Base-by-base conservation (phyloP, 1,284 basidiomycete genomes). In the Gymnopus androsaceus region DNA sequence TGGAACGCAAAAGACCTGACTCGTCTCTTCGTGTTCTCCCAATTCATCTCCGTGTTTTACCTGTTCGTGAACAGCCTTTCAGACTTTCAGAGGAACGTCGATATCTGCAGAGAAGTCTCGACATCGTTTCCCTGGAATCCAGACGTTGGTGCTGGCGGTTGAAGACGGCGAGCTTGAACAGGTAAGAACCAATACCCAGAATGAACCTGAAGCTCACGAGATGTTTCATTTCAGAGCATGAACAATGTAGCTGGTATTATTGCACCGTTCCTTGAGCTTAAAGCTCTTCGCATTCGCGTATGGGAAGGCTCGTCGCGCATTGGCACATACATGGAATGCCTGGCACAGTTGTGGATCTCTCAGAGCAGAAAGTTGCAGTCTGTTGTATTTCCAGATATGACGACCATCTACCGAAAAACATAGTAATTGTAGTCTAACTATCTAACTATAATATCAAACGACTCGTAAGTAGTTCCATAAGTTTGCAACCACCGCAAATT, bases 331-430 rank as follows among this genome's bases (percentile, higher is more conserved):
- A n/a, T 25, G 17, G 11, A 15, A 12, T 33, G 36, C 8, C 33
- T 36, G 17, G 46, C 33, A 15, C 30, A 36, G n/a, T 17, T 9
- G 15, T 48, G 46, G 33, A 36, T 37, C 9, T 48, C 19, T 3
- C 17, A 48, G 21, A 48, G 46, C 12, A 27, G 23, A 48, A 36
- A 31, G 5, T 25, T 48, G 21, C 46, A 36, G 3, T 36, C 46
- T 12, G 46, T 48, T 23, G 36, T 48, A 11, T 48, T 48, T 36
- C 46, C 46, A 27, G 46, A 48, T 27, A 48, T 48, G 46, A 36
- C 33, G 4, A 48, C 25, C 4, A 21, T 48, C 30, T 34, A 34
- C 12, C 30, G 46, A 47, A 34, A 38, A 38, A n/a, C n/a, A n/a
- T n/a, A n/a, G n/a, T n/a, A n/a, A n/a, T n/a, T n/a, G n/a, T n/a